Evolutionary conservation across 176 grass and related monocot species (phyloP), one percentile per base, ranked within the genome.

Genomic region (Zoysia japonica): DNA sequence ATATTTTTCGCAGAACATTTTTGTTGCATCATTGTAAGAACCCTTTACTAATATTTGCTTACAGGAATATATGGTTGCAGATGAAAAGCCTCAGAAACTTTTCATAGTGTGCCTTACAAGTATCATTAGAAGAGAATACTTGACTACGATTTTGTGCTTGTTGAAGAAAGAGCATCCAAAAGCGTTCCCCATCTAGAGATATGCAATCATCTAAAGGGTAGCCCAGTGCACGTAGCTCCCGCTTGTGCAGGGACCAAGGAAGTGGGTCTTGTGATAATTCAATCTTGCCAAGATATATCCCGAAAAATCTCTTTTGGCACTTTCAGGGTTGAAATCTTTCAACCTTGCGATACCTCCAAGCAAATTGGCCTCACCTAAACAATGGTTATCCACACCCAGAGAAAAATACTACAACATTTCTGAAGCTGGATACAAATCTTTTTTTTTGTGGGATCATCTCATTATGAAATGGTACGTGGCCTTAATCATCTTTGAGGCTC

Each of bases 261-360:
- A 28, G 28, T 28, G 28, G 28, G 28, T 28, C 28, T 28, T 28
- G 28, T 45, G 35, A 16, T n/a, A 61, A 70, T 72, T 70, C 70
- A 75, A 99, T 92, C 96, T 93, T 93, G 46, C 87, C 83, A 63
- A 99, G 81, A 53, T 99, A 99, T 82, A 99, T 95, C 67, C 93
- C 86, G 77, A 99, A 95, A 84, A 99, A 95, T 0, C 79, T 82
- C 83, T 88, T 89, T 99, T 99, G 43, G 90, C 88, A 53, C 68
- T 91, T 65, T 95, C 90, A 77, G 90, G 45, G 43, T 90, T 82
- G 69, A 97, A 97, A 80, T 82, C 82, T 47, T 84, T 89, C 71
- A 84, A 67, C 53, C 82, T 89, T 74, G 92, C 92, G 0, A 99
- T 92, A 68, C 96, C 96, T 81, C 92, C 96, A 79, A 99, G 92